A percentile compares a stretch with the other conserved stretches of the same genome.
phyloP scores from a whole-genome alignment of 2,329 filamentous ascomycete species.

The Ceratocystis papillata region DNA sequence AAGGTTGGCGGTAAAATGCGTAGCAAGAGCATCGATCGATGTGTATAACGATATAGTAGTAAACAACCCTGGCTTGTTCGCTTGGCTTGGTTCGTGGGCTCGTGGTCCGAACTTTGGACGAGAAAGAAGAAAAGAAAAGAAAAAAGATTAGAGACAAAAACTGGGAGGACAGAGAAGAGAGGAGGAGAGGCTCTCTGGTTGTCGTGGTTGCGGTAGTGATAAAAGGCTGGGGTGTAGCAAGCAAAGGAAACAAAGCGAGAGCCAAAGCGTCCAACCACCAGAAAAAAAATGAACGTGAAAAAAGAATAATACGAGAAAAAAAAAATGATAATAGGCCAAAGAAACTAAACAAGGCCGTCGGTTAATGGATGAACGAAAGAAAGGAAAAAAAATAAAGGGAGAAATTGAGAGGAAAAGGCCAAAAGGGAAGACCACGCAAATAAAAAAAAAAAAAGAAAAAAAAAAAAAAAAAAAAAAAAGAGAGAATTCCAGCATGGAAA shows the following conservation, averaged over 20 bases:
- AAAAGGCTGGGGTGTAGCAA: slow-evolving; percentile 17
- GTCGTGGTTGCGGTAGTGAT: slow-evolving; percentile 20
- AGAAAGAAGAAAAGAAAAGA: neutral
- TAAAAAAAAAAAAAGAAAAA: neutral
- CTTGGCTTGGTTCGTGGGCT: neutral
- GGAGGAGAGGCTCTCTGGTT: slow-evolving; percentile 1
- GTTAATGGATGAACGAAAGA: too few relatives aligned
- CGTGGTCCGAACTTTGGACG: neutral
- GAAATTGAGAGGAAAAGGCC: neutral
- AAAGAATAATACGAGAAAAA: neutral
- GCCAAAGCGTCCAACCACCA: slow-evolving; percentile 20
- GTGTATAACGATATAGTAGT: neutral
- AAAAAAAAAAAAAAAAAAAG: neutral
- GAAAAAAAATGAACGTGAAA: neutral
- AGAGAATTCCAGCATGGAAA: neutral
- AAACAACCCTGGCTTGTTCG: slow-evolving; percentile 9
- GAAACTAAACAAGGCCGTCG: too few relatives aligned
- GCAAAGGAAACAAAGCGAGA: slow-evolving; percentile 2
- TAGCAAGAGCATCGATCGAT: neutral
- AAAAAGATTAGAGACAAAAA: neutral
- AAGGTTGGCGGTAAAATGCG: neutral
- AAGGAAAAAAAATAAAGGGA: neutral
- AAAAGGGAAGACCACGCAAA: neutral
- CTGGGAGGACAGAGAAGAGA: neutral
- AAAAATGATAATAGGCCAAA: neutral